A percentile compares a stretch with the other conserved stretches of the same genome.
These are phyloP conservation scores for Globisporangium okanoganense DNA, from an alignment of 352 stramenopile species.

Conservation along the genomic window DNA sequence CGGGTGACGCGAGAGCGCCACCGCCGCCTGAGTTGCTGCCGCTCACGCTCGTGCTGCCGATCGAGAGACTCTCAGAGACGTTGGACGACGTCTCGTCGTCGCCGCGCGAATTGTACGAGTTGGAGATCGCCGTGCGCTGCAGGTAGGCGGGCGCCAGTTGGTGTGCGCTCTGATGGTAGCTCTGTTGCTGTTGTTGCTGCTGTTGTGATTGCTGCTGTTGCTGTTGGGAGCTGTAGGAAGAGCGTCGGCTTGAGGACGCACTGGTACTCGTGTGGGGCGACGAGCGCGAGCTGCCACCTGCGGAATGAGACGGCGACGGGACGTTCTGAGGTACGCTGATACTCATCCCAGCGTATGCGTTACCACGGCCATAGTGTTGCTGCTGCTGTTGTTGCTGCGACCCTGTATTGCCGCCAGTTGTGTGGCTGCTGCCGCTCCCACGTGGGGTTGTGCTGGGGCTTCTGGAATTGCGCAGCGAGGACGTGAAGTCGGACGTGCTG, in stretches of 20 bases:
- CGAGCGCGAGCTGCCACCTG: slow-evolving; percentile 24
- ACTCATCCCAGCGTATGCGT: slow-evolving; percentile 31
- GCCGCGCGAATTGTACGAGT: slow-evolving; percentile 48
- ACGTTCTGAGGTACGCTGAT: slow-evolving; percentile 37
- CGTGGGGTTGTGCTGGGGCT: slow-evolving; percentile 21
- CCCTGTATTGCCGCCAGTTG: background rate
- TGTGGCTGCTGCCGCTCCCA: background rate
- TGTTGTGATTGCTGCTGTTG: slow-evolving; percentile 25
- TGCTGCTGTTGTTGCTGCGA: background rate
- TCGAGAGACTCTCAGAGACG: slow-evolving; percentile 45
- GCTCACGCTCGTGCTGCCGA: slow-evolving; percentile 14
- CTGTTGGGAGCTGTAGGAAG: slow-evolving; percentile 23
- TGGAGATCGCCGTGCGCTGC: slow-evolving; percentile 65
- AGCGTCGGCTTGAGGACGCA: slow-evolving; percentile 20
- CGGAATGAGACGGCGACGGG: slow-evolving; percentile 29
- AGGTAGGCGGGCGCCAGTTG: slow-evolving; percentile 27
- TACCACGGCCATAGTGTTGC: slow-evolving; percentile 4
- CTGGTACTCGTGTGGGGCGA: slow-evolving; percentile 26
- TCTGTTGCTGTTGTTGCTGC: background rate
- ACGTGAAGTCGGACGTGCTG: slow-evolving; percentile 25
- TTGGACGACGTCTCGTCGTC: slow-evolving; percentile 64
- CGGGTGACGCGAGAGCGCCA: slow-evolving; percentile 31
- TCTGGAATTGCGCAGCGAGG: slow-evolving; percentile 27
- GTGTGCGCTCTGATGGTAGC: slow-evolving; percentile 8
- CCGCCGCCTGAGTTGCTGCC: slow-evolving; percentile 1